phyloP scores from a whole-genome alignment of 2,329 filamentous ascomycete species.

The Canariomyces notabilis region DNA sequence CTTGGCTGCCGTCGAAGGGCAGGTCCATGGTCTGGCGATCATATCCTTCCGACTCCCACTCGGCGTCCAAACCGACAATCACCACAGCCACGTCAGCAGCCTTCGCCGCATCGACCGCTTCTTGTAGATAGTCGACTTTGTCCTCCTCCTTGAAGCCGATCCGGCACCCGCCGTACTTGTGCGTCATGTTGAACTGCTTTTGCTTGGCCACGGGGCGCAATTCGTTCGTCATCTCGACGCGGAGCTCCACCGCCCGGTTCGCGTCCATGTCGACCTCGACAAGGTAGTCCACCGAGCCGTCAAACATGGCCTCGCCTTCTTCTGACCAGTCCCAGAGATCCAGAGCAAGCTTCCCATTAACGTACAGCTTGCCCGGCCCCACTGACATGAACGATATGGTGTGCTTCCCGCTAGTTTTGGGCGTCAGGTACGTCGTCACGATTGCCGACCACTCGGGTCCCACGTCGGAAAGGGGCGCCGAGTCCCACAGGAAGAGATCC shows the following conservation, averaged over 20 bases:
- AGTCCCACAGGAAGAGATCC: conserved; percentile 67
- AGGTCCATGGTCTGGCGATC: conserved; percentile 60
- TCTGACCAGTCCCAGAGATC: conserved; percentile 67
- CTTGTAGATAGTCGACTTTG: conserved; percentile 55
- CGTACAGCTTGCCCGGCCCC: conserved; percentile 56
- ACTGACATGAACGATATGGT: conserved; percentile 65
- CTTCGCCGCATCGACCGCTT: conserved; percentile 58
- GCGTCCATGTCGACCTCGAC: conserved; percentile 56
- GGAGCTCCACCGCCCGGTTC: conserved; percentile 54
- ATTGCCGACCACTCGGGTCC: conserved; percentile 61
- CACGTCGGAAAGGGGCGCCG: conserved; percentile 54
- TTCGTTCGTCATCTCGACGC: conserved; percentile 62
- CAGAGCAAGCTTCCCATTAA: conserved; percentile 55
- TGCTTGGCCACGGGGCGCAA: conserved; percentile 58
- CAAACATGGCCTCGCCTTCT: conserved; percentile 66
- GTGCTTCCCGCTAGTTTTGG: conserved; percentile 55
- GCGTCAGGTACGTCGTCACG: conserved; percentile 55
- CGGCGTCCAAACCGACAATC: conserved; percentile 63
- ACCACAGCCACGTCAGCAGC: conserved; percentile 63
- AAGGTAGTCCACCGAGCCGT: conserved; percentile 60
- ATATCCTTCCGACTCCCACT: conserved; percentile 73
- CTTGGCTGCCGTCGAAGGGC: conserved; percentile 52
- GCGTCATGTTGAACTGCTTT: conserved; percentile 50
- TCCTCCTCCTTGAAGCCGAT: conserved; percentile 67
- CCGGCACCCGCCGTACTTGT: conserved; percentile 66